Percentiles rank a stretch among this genome's conserved stretches.
Conservation (phyloP, 2,329 filamentous ascomycete species). For the Colletotrichum sublineola region DNA sequence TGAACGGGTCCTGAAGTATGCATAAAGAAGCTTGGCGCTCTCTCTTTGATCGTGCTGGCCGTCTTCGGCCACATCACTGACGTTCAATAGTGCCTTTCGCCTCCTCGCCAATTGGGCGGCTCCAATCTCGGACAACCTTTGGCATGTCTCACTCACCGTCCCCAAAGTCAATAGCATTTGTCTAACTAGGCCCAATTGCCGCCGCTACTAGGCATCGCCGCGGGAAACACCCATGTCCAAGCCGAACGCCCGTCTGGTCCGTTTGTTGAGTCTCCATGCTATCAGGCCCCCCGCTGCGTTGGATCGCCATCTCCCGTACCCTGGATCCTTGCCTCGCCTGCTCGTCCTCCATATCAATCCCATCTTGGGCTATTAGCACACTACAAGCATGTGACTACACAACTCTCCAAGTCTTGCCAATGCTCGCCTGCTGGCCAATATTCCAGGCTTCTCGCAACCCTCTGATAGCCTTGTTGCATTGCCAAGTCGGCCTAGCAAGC, state of each 20-base stretch:
- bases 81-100: not conserved
- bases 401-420: not conserved
- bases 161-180: not conserved
- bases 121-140: not conserved
- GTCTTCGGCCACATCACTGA: not conserved
- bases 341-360: not conserved
- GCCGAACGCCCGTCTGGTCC: not conserved
- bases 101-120: not conserved
- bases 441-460: not conserved
- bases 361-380: not conserved
- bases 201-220: not conserved
- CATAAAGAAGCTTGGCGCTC: constrained; percentile 25
- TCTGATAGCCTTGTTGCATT: constrained; percentile 39
- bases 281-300: not conserved
- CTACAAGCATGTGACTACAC: constrained; percentile 2
- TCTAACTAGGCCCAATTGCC: not conserved
- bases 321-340: not conserved
- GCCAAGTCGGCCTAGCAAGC: constrained; percentile 34
- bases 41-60: not conserved
- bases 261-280: not conserved
- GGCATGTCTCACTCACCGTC: not conserved
- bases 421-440: constrained; percentile 2
- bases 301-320: not conserved
- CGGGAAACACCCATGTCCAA: not conserved
- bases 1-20: constrained; percentile 16